Evolutionary conservation across 805 yeast species (phyloP), one percentile per base, ranked within the genome.

Genomic region (Suhomyces kilbournensis): DNA sequence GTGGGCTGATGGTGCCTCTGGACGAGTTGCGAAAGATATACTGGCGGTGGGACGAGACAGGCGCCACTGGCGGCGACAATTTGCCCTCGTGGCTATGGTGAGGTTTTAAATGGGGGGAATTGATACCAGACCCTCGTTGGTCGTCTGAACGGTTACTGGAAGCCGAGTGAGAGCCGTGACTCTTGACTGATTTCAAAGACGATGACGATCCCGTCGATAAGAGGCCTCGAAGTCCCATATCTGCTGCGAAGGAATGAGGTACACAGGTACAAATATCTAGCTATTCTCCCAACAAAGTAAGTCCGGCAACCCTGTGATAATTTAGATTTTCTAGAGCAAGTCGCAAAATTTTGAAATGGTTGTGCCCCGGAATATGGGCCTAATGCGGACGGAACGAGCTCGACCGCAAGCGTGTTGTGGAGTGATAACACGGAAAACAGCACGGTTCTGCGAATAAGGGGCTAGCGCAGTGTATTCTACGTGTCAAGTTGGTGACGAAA

Each of bases 21-120:
- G 70, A 63, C 47, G 58, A 60, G 42, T 62, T 54, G 22, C 58
- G 56, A 45, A 64, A 58, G 44, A 69, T 59, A 32, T 68, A 61
- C 25, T 60, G 61, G 32, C 71, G 59, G 48, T 66, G 69, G 17
- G 64, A 57, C 15, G 55, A 47, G 22, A 28, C 46, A 20, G 52
- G 25, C 7, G 22, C 30, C 7, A 23, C 22, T 6, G 45, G 45
- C 15, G 44, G 44, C 9, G 22, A 9, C 40, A 15, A 35, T 17
- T 38, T 38, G 19, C 7, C 42, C 7, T 38, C 23, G 19, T 7
- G 19, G 42, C 42, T 38, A 4, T 10, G 3, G 7, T 38, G 23
- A 38, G 23, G 23, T 7, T 17, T 19, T 23, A 38, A 38, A 9
- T 9, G 14, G 20, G 42, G 42, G 14, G 42, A 17, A 38, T 38